A percentile compares a stretch with the other conserved stretches of the same genome.
phyloP scores from a whole-genome alignment of 202 grass and related monocot species.

The Schoenoplectus triqueter region DNA sequence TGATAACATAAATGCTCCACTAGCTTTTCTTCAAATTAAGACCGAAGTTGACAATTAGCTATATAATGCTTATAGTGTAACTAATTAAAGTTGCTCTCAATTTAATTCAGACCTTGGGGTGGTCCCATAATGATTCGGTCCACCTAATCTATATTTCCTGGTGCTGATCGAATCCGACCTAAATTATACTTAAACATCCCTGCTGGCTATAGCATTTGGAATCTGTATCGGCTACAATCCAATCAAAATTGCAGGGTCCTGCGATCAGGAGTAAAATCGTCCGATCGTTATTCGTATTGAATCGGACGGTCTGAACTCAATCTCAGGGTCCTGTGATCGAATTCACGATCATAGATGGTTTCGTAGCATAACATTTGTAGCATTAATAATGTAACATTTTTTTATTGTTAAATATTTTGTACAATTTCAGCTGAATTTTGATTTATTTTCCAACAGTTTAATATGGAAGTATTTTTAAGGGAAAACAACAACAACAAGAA shows the following conservation, averaged over 20 bases:
- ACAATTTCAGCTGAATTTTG: no score
- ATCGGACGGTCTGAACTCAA: no score
- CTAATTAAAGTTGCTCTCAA: neutral
- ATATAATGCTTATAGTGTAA: slow-evolving; percentile 10
- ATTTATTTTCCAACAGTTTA: no score
- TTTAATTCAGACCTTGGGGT: neutral
- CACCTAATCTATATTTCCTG: neutral
- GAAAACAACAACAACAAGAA: neutral
- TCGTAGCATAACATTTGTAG: no score
- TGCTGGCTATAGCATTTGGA: neutral
- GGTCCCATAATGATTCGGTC: slow-evolving; percentile 27
- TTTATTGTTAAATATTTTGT: no score
- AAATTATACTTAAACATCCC: neutral
- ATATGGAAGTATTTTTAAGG: no score
- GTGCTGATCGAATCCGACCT: neutral
- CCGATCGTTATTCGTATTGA: no score
- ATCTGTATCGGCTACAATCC: neutral
- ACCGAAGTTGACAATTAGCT: neutral
- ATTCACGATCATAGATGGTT: no score
- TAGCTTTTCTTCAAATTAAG: neutral
- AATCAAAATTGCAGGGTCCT: no score
- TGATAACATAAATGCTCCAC: slow-evolving; percentile 10
- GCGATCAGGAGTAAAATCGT: no score
- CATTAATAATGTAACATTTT: no score
- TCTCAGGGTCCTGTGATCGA: no score